A percentile compares a stretch with the other conserved stretches of the same genome.
Evolutionary conservation across 495 filamentous ascomycete species (phyloP).

Genomic region (Penicillium lividum): DNA sequence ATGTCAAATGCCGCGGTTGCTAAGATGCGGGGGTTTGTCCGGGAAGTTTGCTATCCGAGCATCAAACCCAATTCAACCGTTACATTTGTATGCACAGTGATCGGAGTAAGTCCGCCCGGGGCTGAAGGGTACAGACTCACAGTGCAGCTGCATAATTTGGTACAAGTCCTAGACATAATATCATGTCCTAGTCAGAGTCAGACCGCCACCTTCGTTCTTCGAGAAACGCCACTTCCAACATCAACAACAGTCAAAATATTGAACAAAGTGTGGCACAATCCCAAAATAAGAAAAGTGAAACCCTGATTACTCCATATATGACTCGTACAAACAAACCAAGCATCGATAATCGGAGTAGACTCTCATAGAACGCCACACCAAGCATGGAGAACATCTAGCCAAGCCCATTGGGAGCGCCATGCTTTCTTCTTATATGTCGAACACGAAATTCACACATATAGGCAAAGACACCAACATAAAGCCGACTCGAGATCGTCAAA

Average conservation of each 20-base stretch:
- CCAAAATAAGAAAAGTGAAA: not conserved
- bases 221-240: not conserved
- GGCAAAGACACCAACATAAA: conserved; percentile 7
- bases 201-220: not conserved
- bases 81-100: not conserved
- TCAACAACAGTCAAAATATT: not conserved
- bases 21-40: not conserved
- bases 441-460: not conserved
- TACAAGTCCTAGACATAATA: not conserved
- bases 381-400: conserved; percentile 1
- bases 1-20: not conserved
- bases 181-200: not conserved
- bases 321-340: not conserved
- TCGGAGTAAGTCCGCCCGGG: not conserved
- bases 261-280: not conserved
- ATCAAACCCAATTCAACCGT: not conserved
- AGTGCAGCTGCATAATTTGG: not conserved
- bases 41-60: conserved; percentile 1
- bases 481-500: conserved; percentile 7
- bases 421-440: not conserved
- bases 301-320: not conserved
- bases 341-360: not conserved
- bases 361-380: not conserved
- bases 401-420: not conserved
- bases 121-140: not conserved